phyloP scores from a whole-genome alignment of 495 filamentous ascomycete genomes.

The Lasiosphaeria hispida region DNA sequence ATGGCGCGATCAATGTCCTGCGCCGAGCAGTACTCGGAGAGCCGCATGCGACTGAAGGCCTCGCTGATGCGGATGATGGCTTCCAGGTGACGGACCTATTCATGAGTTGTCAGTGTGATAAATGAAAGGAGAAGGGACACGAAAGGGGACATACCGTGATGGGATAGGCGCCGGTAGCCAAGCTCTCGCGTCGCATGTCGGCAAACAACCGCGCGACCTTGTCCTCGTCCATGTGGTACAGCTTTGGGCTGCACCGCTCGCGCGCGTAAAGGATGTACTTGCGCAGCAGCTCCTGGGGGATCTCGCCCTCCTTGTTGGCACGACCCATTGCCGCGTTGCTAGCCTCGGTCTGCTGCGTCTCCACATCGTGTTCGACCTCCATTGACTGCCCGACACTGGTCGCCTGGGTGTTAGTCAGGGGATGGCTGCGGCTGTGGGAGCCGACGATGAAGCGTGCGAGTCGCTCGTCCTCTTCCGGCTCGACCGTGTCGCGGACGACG shows the following conservation, averaged over 20 bases:
- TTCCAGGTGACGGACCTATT: slow-evolving; percentile 91
- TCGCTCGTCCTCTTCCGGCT: slow-evolving; percentile 91
- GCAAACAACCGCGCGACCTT: slow-evolving; percentile 93
- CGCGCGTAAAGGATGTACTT: slow-evolving; percentile 98
- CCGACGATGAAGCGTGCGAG: slow-evolving; percentile 93
- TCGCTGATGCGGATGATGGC: slow-evolving; percentile 94
- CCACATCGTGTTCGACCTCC: slow-evolving; percentile 56
- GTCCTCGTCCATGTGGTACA: slow-evolving; percentile 98
- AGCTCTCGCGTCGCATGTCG: slow-evolving; percentile 89
- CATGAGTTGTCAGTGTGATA: slow-evolving; percentile 19
- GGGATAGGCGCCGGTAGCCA: slow-evolving; percentile 94
- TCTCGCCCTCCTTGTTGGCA: slow-evolving; percentile 65
- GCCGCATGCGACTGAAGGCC: slow-evolving; percentile 91
- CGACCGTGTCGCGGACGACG: slow-evolving; percentile 96
- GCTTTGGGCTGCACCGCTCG: slow-evolving; percentile 84
- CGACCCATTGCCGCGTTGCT: slow-evolving; percentile 38
- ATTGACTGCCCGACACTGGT: slow-evolving; percentile 50
- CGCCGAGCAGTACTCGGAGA: slow-evolving; percentile 85
- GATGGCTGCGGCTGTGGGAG: slow-evolving; percentile 88
- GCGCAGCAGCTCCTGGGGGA: slow-evolving; percentile 85
- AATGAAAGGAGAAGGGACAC: background rate
- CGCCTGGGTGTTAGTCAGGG: slow-evolving; percentile 50
- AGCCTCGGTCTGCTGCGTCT: slow-evolving; percentile 12
- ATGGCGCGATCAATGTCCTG: slow-evolving; percentile 96
- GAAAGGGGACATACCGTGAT: slow-evolving; percentile 77